Evolutionary conservation across 2,329 filamentous ascomycete genomes (phyloP).

Genomic region (Aspergillus fischeri): DNA sequence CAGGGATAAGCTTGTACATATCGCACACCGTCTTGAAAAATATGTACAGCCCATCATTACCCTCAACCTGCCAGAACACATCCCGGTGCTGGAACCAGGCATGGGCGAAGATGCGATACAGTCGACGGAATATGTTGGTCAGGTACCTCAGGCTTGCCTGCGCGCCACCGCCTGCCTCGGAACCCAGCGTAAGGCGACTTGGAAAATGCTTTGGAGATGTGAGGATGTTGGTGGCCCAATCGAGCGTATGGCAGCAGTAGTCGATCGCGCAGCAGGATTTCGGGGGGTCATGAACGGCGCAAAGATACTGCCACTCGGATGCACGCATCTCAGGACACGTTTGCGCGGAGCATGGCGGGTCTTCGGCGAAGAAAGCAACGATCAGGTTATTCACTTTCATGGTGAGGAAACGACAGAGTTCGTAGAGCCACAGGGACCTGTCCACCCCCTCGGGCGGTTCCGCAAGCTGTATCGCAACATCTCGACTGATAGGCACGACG

Average conservation of each 20-base stretch:
- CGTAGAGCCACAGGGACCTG: conserved; percentile 90
- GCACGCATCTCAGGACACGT: conserved; percentile 99
- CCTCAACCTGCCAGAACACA: conserved; percentile 92
- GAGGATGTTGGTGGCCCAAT: conserved; percentile 93
- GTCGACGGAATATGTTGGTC: conserved; percentile 87
- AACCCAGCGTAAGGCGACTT: conserved; percentile 65
- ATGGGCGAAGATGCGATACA: conserved; percentile 96
- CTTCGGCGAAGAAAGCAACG: conserved; percentile 87
- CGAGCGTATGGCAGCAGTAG: conserved; percentile 97
- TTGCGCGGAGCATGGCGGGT: conserved; percentile 77
- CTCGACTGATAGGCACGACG: conserved; percentile 68
- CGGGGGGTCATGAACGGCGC: conserved; percentile 92
- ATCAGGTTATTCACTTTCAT: conserved; percentile 91
- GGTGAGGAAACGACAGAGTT: conserved; percentile 92
- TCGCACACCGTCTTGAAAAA: conserved; percentile 98
- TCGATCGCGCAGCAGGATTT: conserved; percentile 98
- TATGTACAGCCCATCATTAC: conserved; percentile 84
- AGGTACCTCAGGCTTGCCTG: conserved; percentile 60
- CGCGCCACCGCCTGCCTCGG: conserved; percentile 38
- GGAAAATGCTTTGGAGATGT: conserved; percentile 95
- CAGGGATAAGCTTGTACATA: conserved; percentile 78
- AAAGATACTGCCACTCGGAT: conserved; percentile 98
- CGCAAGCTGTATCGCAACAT: conserved; percentile 70
- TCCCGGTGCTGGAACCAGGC: conserved; percentile 97
- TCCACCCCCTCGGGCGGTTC: conserved; percentile 78